These are phyloP conservation scores for Neocucurbitaria cava DNA, from an alignment of 2,329 filamentous ascomycete genomes.

Conservation along the genomic window DNA sequence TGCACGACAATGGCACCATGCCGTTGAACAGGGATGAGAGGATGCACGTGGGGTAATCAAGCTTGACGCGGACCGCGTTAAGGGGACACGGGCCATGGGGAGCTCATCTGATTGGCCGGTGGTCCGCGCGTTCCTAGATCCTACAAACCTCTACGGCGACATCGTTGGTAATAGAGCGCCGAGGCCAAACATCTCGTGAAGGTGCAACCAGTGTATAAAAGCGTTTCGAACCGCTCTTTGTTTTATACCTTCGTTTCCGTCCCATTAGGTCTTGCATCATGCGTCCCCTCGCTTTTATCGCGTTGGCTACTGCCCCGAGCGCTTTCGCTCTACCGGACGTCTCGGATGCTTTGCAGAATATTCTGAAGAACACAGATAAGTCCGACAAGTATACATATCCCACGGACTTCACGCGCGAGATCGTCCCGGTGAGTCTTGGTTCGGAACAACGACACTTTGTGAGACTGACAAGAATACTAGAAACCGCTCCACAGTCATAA, in stretches of 20 bases:
- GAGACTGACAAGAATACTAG: constrained; percentile 27
- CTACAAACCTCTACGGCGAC: constrained; percentile 25
- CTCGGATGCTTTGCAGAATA: constrained; percentile 60
- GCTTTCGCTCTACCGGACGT: constrained; percentile 44
- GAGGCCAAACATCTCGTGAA: constrained; percentile 11
- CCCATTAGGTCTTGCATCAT: constrained; percentile 15
- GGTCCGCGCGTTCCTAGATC: constrained; percentile 17
- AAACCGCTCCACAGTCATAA: constrained; percentile 66
- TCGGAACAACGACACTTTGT: neutral
- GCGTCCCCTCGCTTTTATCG: constrained; percentile 26
- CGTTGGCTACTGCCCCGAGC: constrained; percentile 20
- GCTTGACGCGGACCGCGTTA: neutral
- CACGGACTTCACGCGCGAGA: constrained; percentile 66
- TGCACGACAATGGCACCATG: neutral
- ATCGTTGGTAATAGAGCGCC: constrained; percentile 22
- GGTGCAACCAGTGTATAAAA: neutral
- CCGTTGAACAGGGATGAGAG: neutral
- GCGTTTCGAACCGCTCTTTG: constrained; percentile 5
- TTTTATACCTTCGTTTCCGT: neutral
- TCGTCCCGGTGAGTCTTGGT: constrained; percentile 58
- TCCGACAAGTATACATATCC: constrained; percentile 64
- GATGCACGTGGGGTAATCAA: neutral
- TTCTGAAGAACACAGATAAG: constrained; percentile 62
- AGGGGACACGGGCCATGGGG: neutral
- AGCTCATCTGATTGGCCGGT: constrained; percentile 25